phyloP scores from a whole-genome alignment of 805 yeast genomes.

The Saccharomycopsis synnaedendra region DNA sequence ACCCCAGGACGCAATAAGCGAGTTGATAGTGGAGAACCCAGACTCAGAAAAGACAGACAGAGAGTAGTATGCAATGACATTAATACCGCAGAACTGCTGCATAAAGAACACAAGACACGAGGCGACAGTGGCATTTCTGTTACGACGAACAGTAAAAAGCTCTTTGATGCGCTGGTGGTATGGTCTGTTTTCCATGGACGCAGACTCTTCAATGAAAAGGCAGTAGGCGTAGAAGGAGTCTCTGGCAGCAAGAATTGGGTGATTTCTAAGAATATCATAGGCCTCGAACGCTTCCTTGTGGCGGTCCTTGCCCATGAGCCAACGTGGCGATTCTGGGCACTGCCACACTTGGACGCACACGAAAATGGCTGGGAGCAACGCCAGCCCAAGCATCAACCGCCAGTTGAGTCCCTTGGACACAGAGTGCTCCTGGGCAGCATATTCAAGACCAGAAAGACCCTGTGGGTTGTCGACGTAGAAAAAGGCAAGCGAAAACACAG shows the following conservation, averaged over 20 bases:
- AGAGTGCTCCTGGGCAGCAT: constrained; percentile 1
- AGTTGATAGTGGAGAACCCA: constrained; percentile 47
- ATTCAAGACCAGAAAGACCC: constrained; percentile 21
- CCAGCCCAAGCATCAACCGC: constrained; percentile 63
- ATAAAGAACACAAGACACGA: constrained; percentile 77
- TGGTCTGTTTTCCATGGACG: constrained; percentile 21
- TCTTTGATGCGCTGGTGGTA: constrained; percentile 38
- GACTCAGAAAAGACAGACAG: constrained; percentile 64
- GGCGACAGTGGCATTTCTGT: constrained; percentile 72
- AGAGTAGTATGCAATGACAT: constrained; percentile 74
- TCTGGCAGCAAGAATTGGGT: constrained; percentile 52
- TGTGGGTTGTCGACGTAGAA: constrained; percentile 33
- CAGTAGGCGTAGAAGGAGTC: constrained; percentile 62
- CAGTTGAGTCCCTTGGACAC: constrained; percentile 35
- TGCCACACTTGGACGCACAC: constrained; percentile 51
- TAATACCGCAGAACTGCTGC: constrained; percentile 89
- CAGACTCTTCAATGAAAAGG: constrained; percentile 48
- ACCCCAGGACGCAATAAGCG: constrained; percentile 77
- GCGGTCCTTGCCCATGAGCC: constrained; percentile 64
- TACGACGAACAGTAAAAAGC: constrained; percentile 63
- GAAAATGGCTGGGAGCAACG: constrained; percentile 53
- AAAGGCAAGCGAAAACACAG: constrained; percentile 53
- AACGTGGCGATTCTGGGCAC: constrained; percentile 68
- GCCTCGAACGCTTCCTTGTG: constrained; percentile 48
- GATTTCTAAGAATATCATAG: constrained; percentile 35